Evolutionary conservation across 805 yeast genomes (phyloP), one percentile per base, ranked within the genome.

Genomic region (Ogataea zsoltii): DNA sequence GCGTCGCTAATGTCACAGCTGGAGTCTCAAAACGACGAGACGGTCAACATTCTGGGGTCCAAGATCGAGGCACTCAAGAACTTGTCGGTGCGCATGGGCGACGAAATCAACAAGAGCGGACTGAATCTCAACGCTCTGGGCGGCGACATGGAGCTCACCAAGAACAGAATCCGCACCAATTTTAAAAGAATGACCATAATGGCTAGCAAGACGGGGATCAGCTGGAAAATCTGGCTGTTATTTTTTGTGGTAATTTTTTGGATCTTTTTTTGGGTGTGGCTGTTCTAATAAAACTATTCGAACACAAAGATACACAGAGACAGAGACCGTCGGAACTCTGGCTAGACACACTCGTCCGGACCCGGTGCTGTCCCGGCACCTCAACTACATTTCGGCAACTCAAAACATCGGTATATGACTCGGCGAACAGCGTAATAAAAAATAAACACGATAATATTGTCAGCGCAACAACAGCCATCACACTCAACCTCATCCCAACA

Each of bases 11-110:
- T 82, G 54, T 75, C 84, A 16, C 80, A 78, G 48, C 60, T 85
- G 39, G 91, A 85, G 60, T 72, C 84, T 3, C 91, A 85, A 58
- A 76, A 76, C 49, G 86, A 80, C 29, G 84, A 80, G 45, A 79
- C 82, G 42, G 61, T 80, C 52, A 70, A 72, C 17, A 66, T 73
- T 2, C 76, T 85, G 75, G 69, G 76, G 28, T 72, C 75, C 32
- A 80, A 78, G 51, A 72, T 85, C 16, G 65, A 70, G 39, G 69
- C 79, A 23, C 65, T 85, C 44, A 84, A 83, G 58, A 75, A 74
- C 38, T 63, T 83, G 18, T 73, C 85, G 2, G 38, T 74, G 37
- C 74, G 67, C 52, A 83, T 83, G 76, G 88, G 88, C 13, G 81
- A 76, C 47, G 86, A 83, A 58, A 85, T 83, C 33, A 72, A 60